phyloP scores from a whole-genome alignment of 2,329 filamentous ascomycete species.

The Claviceps pazoutovae region DNA sequence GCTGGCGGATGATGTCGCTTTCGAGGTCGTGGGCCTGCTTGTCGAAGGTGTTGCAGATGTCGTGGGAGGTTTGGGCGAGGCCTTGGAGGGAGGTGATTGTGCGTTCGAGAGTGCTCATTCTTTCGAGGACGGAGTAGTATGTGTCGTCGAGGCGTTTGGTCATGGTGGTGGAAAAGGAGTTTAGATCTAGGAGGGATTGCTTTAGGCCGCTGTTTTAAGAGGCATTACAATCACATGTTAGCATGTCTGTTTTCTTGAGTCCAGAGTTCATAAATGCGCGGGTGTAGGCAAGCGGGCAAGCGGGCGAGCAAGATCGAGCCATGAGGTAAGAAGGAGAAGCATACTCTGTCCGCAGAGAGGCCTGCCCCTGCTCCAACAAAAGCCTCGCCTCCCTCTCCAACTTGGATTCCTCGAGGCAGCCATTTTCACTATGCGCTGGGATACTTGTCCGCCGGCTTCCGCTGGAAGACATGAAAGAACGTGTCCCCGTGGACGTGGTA shows the following conservation, averaged over 20 bases:
- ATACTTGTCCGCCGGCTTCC: conserved; percentile 30
- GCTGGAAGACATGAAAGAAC: conserved; percentile 28
- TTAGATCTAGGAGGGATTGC: conserved; percentile 39
- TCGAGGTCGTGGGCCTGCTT: conserved; percentile 44
- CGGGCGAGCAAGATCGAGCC: too few species aligned
- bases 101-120: conserved; percentile 47
- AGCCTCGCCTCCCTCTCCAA: conserved; percentile 30
- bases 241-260: background rate
- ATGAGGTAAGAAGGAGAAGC: conserved; percentile 3
- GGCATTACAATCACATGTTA: conserved; percentile 2
- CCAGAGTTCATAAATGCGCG: too few species aligned
- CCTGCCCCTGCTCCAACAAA: conserved; percentile 22
- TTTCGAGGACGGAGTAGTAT: conserved; percentile 61
- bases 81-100: conserved; percentile 53
- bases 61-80: conserved; percentile 46
- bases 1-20: conserved; percentile 44
- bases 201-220: conserved; percentile 30
- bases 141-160: conserved; percentile 57
- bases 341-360: conserved; percentile 19
- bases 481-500: conserved; percentile 29
- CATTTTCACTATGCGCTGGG: conserved; percentile 19
- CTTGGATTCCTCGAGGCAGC: conserved; percentile 16
- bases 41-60: conserved; percentile 45
- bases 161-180: conserved; percentile 44
- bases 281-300: too few species aligned